phyloP scores from a whole-genome alignment of 306 rosid genomes.

The Inga leiocalycina region DNA sequence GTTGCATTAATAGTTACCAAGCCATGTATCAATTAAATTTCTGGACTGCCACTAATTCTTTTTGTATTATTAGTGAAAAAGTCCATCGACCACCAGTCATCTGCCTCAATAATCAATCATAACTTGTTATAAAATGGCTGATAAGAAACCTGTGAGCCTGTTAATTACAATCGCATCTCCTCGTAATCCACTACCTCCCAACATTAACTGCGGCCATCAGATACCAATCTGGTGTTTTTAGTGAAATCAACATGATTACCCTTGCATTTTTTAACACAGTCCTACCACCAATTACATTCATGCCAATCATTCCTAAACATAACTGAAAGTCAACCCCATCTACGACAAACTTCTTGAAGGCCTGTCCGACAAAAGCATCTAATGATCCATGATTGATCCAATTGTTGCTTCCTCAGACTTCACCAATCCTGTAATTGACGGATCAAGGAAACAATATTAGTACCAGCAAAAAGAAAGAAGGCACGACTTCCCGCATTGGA shows the following conservation, averaged over 20 bases:
- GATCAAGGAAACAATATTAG: slow-evolving; percentile 30
- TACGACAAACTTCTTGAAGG: slow-evolving; percentile 20
- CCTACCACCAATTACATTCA: slow-evolving; percentile 15
- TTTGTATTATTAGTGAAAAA: slow-evolving; percentile 15
- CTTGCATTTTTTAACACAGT: neutral
- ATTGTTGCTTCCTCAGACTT: slow-evolving; percentile 30
- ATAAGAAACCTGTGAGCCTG: slow-evolving; percentile 33
- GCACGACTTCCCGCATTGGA: neutral
- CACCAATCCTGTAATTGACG: slow-evolving; percentile 56
- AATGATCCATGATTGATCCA: slow-evolving; percentile 24
- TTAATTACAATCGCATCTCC: slow-evolving; percentile 30
- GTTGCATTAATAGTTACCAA: slow-evolving; percentile 37
- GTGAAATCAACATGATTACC: neutral
- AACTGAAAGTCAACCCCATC: slow-evolving; percentile 36
- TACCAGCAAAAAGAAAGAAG: slow-evolving; percentile 15
- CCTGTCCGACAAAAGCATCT: slow-evolving; percentile 2
- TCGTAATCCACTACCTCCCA: slow-evolving; percentile 20
- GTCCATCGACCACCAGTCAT: slow-evolving; percentile 24
- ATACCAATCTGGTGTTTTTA: slow-evolving; percentile 36
- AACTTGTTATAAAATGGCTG: slow-evolving; percentile 20
- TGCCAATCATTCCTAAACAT: slow-evolving; percentile 25
- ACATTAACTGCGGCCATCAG: slow-evolving; percentile 39
- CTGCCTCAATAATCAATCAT: slow-evolving; percentile 18
- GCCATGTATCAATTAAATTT: slow-evolving; percentile 3
- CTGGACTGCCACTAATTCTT: slow-evolving; percentile 23